phyloP scores from a whole-genome alignment of 495 filamentous ascomycete genomes.

The Talaromyces liani region DNA sequence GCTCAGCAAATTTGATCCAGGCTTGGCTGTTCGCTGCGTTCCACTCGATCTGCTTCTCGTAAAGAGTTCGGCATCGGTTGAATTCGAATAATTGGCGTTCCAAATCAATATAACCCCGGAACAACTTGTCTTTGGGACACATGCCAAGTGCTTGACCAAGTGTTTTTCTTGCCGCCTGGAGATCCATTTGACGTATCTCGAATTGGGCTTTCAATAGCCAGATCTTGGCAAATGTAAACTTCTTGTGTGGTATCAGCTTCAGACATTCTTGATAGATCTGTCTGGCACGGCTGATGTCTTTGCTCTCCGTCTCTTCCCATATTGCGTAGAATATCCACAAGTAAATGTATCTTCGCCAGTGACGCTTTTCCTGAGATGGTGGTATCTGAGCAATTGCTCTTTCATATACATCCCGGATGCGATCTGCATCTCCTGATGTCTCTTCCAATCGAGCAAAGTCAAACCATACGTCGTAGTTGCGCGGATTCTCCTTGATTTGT shows the following conservation, averaged over 20 bases:
- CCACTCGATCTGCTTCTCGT: slow-evolving; percentile 89
- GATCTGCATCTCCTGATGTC: slow-evolving; percentile 65
- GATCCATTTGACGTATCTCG: slow-evolving; percentile 78
- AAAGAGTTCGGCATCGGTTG: slow-evolving; percentile 77
- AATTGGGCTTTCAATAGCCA: slow-evolving; percentile 94
- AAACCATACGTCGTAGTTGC: slow-evolving; percentile 95
- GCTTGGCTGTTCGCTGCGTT: slow-evolving; percentile 82
- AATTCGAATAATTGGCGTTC: slow-evolving; percentile 93
- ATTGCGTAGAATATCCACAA: slow-evolving; percentile 96
- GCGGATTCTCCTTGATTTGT: slow-evolving; percentile 81
- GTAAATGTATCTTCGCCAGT: slow-evolving; percentile 97
- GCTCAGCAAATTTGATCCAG: slow-evolving; percentile 91
- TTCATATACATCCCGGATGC: slow-evolving; percentile 89
- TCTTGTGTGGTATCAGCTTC: slow-evolving; percentile 85
- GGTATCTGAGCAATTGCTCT: slow-evolving; percentile 93
- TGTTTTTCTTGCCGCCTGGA: slow-evolving; percentile 74
- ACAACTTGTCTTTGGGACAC: slow-evolving; percentile 93
- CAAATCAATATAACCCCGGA: slow-evolving; percentile 85
- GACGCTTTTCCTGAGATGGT: slow-evolving; percentile 91
- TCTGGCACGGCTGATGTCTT: slow-evolving; percentile 71
- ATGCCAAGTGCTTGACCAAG: slow-evolving; percentile 85
- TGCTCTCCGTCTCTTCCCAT: slow-evolving; percentile 82
- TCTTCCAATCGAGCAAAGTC: slow-evolving; percentile 93
- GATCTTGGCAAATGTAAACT: slow-evolving; percentile 95
- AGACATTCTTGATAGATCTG: slow-evolving; percentile 89